Evolutionary conservation across 1,284 basidiomycete genomes (phyloP).

Genomic region (Ceratobasidium sp.): DNA sequence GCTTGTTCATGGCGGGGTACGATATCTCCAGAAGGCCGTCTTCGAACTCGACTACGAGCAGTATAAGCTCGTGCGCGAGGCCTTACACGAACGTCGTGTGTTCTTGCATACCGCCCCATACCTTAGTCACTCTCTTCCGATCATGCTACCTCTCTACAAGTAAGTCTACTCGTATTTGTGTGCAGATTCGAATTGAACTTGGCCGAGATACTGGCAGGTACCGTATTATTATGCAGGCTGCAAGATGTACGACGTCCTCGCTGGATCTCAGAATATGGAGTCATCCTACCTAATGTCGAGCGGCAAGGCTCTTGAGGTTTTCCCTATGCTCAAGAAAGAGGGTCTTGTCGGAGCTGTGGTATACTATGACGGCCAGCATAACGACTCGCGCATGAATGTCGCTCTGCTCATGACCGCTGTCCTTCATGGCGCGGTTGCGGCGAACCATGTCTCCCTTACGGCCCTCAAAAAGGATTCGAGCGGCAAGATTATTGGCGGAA

Average conservation of each 20-base stretch:
- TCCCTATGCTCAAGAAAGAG: slow-evolving; percentile 96
- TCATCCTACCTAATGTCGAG: slow-evolving; percentile 94
- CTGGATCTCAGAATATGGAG: slow-evolving; percentile 98
- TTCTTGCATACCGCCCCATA: slow-evolving; percentile 98
- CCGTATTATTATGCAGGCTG: slow-evolving; percentile 97
- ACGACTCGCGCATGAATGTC: slow-evolving; percentile 98
- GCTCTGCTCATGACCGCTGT: slow-evolving; percentile 95
- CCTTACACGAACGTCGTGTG: slow-evolving; percentile 91
- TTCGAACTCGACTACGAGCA: slow-evolving; percentile 97
- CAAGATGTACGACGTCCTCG: slow-evolving; percentile 96
- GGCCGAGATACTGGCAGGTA: slow-evolving; percentile 89
- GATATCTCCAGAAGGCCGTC: slow-evolving; percentile 96
- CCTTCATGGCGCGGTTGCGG: slow-evolving; percentile 88
- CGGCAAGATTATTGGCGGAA: slow-evolving; percentile 82
- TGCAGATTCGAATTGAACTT: slow-evolving; percentile 39
- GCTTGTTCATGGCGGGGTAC: slow-evolving; percentile 96
- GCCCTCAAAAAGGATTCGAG: slow-evolving; percentile 73
- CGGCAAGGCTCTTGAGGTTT: slow-evolving; percentile 91
- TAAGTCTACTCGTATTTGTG: slow-evolving; percentile 57
- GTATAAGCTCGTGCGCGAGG: slow-evolving; percentile 96
- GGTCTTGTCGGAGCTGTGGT: slow-evolving; percentile 95
- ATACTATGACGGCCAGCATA: slow-evolving; percentile 99
- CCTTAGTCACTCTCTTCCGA: slow-evolving; percentile 90
- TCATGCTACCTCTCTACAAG: slow-evolving; percentile 94
- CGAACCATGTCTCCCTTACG: slow-evolving; percentile 92